A percentile compares a stretch with the other conserved stretches of the same genome.
Evolutionary conservation across 352 stramenopile genomes (phyloP).

Genomic region (Peronosclerospora sorghi): DNA sequence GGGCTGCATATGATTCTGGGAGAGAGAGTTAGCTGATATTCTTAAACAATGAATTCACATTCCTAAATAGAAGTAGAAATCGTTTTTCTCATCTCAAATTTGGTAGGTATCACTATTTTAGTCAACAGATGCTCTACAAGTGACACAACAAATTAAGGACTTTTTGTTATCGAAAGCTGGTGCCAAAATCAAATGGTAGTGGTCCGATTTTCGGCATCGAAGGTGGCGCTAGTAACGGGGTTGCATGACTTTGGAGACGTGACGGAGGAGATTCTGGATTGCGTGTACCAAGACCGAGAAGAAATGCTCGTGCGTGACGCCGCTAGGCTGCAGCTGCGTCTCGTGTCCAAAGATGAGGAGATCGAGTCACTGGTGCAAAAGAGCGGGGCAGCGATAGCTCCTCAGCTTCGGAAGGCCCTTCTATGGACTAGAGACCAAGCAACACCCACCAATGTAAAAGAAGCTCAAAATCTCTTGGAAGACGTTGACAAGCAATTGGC

Average conservation of each 20-base stretch:
- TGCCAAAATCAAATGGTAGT: conserved; percentile 27
- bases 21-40: no score
- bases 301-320: conserved; percentile 43
- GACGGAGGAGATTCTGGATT: conserved; percentile 29
- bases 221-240: conserved; percentile 52
- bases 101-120: no score
- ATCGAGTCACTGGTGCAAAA: conserved; percentile 40
- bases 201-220: conserved; percentile 59
- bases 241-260: conserved; percentile 64
- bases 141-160: no score
- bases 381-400: conserved; percentile 23
- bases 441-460: conserved; percentile 15
- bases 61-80: no score
- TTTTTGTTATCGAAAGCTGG: no score
- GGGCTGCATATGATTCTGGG: no score
- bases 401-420: conserved; percentile 37
- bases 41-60: no score
- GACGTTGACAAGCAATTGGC: conserved; percentile 33
- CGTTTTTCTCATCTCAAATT: no score
- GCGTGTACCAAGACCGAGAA: conserved; percentile 56
- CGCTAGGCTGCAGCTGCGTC: conserved; percentile 21
- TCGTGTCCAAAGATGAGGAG: conserved; percentile 53
- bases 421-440: conserved; percentile 31
- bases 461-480: conserved; percentile 24
- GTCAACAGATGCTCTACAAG: no score